Base-by-base conservation (phyloP, 257 asterid genomes). In the Craterostigma plantagineum region DNA sequence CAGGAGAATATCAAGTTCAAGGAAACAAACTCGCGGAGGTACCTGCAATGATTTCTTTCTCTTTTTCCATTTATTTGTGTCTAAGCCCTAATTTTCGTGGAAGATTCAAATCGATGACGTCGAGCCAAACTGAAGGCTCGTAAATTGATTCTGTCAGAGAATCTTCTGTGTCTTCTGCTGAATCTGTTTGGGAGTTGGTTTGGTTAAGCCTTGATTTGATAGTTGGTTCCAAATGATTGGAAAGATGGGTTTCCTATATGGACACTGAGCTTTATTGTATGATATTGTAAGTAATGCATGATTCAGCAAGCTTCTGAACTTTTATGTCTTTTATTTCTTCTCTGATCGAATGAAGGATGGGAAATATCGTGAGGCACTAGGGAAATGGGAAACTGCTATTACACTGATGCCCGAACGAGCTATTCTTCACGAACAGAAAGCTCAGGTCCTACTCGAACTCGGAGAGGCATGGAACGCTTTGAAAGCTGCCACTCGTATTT, bases 1-100 rank as follows among this genome's bases (percentile, higher is more conserved):
- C 81, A 10, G 63, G 38, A 7, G 63, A 65, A 9, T 84, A 60
- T 44, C 79, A 79, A 70, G 67, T 71, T 48, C 73, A 53, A 45
- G 95, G 95, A 34, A 84, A 79, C 57, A 57, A 63, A 54, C 81
- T 84, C 41, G 92, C 95, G 51, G 79, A 79, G 93, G 95, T 81
- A 64, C 14, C 53, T 45, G n/a, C 1, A n/a, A 14, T 11, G 1
- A 8, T 14, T 35, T 4, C n/a, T 15, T 40, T 17, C 27, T 27
- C 45, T 9, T 30, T 34, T 9, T 42, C n/a, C n/a, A n/a, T n/a
- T n/a, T n/a, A n/a, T n/a, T n/a, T n/a, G n/a, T n/a, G n/a, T n/a
- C n/a, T 57, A 38, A 5, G 23, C 15, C 40, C 13, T 43, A 12
- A 18, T 34, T 0, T 0, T 11, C 7, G 34, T 16, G 47, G 11